These are phyloP conservation scores for Tylopilus cervinicoccineus DNA, from an alignment of 768 basidiomycete genomes.

Conservation along the genomic window DNA sequence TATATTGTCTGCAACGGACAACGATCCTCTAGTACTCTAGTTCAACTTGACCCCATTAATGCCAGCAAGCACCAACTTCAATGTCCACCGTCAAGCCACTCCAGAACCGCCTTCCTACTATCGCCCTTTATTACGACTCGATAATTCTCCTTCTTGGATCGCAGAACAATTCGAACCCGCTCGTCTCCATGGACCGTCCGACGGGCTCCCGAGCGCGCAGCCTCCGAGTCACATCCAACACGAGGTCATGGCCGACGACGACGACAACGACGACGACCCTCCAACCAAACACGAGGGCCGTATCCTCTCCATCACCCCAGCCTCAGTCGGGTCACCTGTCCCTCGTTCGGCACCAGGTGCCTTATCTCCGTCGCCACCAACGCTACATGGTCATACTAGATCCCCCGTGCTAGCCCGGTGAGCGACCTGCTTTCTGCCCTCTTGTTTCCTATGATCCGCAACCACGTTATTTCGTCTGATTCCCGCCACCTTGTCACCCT, in stretches of 20 bases:
- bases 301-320: constrained; percentile 14
- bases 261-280: constrained; percentile 16
- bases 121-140: constrained; percentile 30
- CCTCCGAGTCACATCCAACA: constrained; percentile 9
- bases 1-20: constrained; percentile 21
- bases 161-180: constrained; percentile 8
- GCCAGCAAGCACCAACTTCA: constrained; percentile 24
- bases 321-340: constrained; percentile 7
- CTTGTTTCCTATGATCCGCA: constrained; percentile 3
- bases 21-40: constrained; percentile 15
- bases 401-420: constrained; percentile 32
- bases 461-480: neutral
- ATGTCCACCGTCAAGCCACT: constrained; percentile 22
- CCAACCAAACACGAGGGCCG: constrained; percentile 28
- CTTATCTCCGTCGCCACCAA: constrained; percentile 14
- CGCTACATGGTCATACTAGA: constrained; percentile 24
- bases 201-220: constrained; percentile 6
- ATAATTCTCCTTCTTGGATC: constrained; percentile 26
- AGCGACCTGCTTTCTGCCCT: constrained; percentile 5
- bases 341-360: constrained; percentile 10
- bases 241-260: constrained; percentile 14
- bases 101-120: constrained; percentile 19
- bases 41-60: constrained; percentile 24
- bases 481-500: constrained; percentile 11
- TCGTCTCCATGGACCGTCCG: constrained; percentile 8